Evolutionary conservation across 441 rosid species (phyloP).

Genomic region (Metrosideros polymorpha): DNA sequence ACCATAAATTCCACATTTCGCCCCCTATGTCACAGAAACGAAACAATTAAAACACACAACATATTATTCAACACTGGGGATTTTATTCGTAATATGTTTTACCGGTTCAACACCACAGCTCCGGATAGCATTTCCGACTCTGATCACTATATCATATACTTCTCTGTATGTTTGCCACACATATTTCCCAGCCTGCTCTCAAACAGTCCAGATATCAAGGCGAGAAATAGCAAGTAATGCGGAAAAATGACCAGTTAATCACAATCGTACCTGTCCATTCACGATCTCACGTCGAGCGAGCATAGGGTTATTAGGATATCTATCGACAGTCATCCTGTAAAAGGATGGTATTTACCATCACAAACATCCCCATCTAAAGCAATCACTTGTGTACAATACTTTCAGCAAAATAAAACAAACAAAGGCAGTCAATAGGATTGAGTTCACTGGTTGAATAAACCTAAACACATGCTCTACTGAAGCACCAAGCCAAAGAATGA

Average conservation of each 20-base stretch:
- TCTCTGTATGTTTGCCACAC: constrained; percentile 75
- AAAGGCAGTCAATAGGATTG: not conserved
- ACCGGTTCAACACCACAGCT: constrained; percentile 75
- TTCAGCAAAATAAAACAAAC: not conserved
- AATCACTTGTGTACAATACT: not conserved
- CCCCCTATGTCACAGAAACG: constrained; percentile 38
- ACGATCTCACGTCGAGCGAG: constrained; percentile 71
- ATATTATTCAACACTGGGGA: not conserved
- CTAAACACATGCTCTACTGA: not conserved
- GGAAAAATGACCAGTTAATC: not conserved
- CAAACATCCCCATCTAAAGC: not conserved
- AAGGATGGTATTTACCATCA: constrained; percentile 1
- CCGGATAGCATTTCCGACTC: constrained; percentile 77
- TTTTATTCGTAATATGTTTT: not conserved
- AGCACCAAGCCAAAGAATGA: not conserved
- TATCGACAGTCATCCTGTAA: constrained; percentile 66
- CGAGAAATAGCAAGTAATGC: not conserved
- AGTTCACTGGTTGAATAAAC: not conserved
- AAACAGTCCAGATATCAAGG: not conserved
- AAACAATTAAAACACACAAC: not conserved
- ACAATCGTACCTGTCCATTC: constrained; percentile 47
- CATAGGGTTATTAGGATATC: constrained; percentile 68
- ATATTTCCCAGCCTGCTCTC: constrained; percentile 62
- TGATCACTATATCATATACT: constrained; percentile 67
- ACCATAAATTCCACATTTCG: constrained; percentile 87